phyloP scores from a whole-genome alignment of 148 eudicot species.

The Nyssa sinensis region DNA sequence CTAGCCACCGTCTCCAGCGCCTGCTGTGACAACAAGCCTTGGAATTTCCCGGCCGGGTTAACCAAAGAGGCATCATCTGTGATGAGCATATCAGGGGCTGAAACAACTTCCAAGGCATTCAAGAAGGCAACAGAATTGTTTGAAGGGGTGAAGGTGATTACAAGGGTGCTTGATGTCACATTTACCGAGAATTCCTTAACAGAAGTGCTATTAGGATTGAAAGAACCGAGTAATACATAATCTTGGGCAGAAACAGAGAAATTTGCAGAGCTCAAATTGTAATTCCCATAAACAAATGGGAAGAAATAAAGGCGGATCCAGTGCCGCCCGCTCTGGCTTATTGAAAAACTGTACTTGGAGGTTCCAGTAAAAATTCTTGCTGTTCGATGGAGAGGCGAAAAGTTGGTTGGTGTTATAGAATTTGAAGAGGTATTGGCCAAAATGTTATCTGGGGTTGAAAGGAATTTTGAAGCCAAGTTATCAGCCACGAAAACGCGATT shows the following conservation, averaged over 20 bases:
- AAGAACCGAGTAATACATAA: slow-evolving; percentile 21
- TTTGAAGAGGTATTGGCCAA: slow-evolving; percentile 31
- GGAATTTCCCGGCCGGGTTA: slow-evolving; percentile 15
- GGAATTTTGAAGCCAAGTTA: slow-evolving; percentile 32
- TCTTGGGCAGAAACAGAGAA: slow-evolving; percentile 27
- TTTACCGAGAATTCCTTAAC: slow-evolving; percentile 37
- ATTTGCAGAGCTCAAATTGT: slow-evolving; percentile 25
- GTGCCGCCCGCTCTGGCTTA: slow-evolving; percentile 29
- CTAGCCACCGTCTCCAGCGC: slow-evolving; percentile 36
- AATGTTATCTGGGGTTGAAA: slow-evolving; percentile 29
- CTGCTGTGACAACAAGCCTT: slow-evolving; percentile 16
- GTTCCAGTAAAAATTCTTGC: slow-evolving; percentile 30
- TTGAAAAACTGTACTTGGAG: slow-evolving; percentile 22
- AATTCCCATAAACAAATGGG: slow-evolving; percentile 21
- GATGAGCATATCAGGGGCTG: slow-evolving; percentile 33
- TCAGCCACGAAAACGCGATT: slow-evolving; percentile 46
- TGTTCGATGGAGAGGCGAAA: slow-evolving; percentile 21
- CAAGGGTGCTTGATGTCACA: slow-evolving; percentile 24
- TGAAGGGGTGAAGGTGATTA: slow-evolving; percentile 28
- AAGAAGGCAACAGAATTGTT: slow-evolving; percentile 29
- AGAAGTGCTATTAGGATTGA: slow-evolving; percentile 18
- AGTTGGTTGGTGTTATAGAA: slow-evolving; percentile 12
- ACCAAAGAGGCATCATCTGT: slow-evolving; percentile 31
- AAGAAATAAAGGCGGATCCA: slow-evolving; percentile 41
- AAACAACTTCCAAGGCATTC: slow-evolving; percentile 42